These are phyloP conservation scores for Tulasnella sp. DNA, from an alignment of 768 basidiomycete species.

Conservation along the genomic window DNA sequence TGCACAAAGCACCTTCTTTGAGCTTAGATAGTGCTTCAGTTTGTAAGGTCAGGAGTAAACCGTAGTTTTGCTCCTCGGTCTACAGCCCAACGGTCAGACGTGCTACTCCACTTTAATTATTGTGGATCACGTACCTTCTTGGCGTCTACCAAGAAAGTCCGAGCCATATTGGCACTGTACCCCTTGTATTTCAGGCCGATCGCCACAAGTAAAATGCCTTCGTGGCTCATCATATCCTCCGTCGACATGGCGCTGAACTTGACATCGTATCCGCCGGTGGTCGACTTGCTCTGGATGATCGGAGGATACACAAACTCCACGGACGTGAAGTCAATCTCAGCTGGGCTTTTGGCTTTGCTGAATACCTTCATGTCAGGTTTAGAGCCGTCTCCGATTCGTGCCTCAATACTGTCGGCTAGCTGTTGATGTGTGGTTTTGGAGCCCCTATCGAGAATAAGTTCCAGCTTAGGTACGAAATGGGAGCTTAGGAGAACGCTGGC, in stretches of 20 bases:
- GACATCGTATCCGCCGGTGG: slow-evolving; percentile 75
- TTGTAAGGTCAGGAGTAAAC: slow-evolving; percentile 66
- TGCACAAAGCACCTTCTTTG: slow-evolving; percentile 63
- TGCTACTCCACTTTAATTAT: neutral
- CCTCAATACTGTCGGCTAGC: slow-evolving; percentile 77
- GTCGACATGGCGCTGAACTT: slow-evolving; percentile 80
- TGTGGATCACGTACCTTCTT: slow-evolving; percentile 44
- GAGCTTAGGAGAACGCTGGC: slow-evolving; percentile 78
- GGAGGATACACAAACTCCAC: slow-evolving; percentile 93
- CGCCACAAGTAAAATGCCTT: slow-evolving; percentile 78
- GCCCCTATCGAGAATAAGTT: slow-evolving; percentile 84
- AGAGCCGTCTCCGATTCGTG: slow-evolving; percentile 71
- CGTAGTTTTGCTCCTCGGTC: slow-evolving; percentile 89
- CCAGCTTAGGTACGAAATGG: slow-evolving; percentile 79
- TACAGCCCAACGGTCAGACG: slow-evolving; percentile 26
- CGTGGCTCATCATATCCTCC: slow-evolving; percentile 67
- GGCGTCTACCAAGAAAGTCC: slow-evolving; percentile 93
- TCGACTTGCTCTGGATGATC: slow-evolving; percentile 88
- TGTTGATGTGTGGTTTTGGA: slow-evolving; percentile 82
- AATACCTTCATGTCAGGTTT: slow-evolving; percentile 92
- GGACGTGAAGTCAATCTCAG: slow-evolving; percentile 53
- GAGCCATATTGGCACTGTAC: slow-evolving; percentile 85
- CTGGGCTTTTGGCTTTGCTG: slow-evolving; percentile 57
- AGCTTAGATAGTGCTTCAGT: slow-evolving; percentile 60
- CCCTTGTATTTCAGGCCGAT: slow-evolving; percentile 87